Conservation (phyloP, 345 rosid species). For the Acer yangbiense region DNA sequence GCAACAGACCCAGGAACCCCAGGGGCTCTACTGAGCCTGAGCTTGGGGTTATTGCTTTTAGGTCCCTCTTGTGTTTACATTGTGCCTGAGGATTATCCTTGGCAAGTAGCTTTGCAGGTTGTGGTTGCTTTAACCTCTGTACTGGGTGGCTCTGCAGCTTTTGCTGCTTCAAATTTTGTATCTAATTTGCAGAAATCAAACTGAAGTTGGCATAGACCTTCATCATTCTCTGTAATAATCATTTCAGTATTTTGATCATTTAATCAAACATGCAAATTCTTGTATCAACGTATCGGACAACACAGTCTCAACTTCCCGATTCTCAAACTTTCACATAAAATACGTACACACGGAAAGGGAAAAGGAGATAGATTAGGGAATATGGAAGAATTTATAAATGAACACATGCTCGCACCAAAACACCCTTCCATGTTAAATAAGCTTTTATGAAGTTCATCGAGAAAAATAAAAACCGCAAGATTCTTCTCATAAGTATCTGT, state of each 20-base stretch:
- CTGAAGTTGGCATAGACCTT: slow-evolving; percentile 9
- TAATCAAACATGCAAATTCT: background rate
- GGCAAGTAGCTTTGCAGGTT: slow-evolving; percentile 70
- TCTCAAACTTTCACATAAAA: too few species aligned
- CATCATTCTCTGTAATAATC: background rate
- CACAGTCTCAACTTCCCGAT: too few species aligned
- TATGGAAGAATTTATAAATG: slow-evolving; percentile 20
- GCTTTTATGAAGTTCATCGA: slow-evolving; percentile 33
- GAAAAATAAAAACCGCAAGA: slow-evolving; percentile 12
- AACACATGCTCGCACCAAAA: slow-evolving; percentile 23
- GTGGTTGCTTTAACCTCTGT: slow-evolving; percentile 55
- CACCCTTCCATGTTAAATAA: slow-evolving; percentile 24
- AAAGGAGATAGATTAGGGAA: background rate
- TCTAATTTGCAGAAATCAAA: slow-evolving; percentile 77
- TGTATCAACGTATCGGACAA: too few species aligned
- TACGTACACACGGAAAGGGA: too few species aligned
- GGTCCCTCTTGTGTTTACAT: slow-evolving; percentile 80
- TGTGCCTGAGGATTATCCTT: slow-evolving; percentile 78
- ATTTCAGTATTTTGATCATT: background rate
- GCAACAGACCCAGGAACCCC: slow-evolving; percentile 87
- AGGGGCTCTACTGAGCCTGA: slow-evolving; percentile 51
- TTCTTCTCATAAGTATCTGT: slow-evolving; percentile 19
- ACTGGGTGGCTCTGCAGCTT: slow-evolving; percentile 87
- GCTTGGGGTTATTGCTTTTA: slow-evolving; percentile 69
- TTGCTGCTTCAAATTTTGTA: slow-evolving; percentile 79